Evolutionary conservation across 352 stramenopile genomes (phyloP).

Genomic region (Globisporangium abappressorium): DNA sequence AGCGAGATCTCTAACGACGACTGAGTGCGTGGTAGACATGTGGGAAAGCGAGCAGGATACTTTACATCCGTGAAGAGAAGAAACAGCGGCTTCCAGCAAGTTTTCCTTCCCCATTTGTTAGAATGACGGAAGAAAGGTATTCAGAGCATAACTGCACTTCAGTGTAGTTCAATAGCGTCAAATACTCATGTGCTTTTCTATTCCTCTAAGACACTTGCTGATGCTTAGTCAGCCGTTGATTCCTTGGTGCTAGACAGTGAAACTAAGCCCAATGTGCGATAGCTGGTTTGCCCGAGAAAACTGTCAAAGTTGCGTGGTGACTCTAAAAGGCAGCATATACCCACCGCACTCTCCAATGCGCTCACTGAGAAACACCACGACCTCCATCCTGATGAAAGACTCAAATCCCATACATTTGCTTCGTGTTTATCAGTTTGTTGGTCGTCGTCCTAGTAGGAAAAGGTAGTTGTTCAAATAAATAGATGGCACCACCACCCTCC

Average conservation of each 20-base stretch:
- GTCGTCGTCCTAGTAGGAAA: neutral
- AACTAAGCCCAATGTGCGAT: too few relatives aligned
- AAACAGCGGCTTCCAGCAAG: too few relatives aligned
- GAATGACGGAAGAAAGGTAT: neutral
- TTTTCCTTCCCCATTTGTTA: too few relatives aligned
- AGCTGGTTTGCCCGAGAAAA: too few relatives aligned
- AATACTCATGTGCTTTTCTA: neutral
- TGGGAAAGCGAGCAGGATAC: neutral
- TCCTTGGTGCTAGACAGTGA: too few relatives aligned
- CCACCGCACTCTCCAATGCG: too few relatives aligned
- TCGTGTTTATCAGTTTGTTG: neutral
- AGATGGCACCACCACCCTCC: conserved; percentile 4
- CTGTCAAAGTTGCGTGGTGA: too few relatives aligned
- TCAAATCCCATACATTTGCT: neutral
- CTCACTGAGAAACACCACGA: too few relatives aligned
- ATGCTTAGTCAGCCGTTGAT: too few relatives aligned
- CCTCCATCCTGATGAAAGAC: too few relatives aligned
- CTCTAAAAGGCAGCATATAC: too few relatives aligned
- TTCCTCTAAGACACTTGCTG: neutral
- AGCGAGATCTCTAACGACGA: conserved; percentile 15
- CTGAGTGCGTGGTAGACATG: neutral
- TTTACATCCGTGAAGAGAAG: too few relatives aligned
- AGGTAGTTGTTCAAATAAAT: conserved; percentile 17
- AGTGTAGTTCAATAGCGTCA: neutral
- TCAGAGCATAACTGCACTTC: neutral